Evolutionary conservation across 352 stramenopile species (phyloP).

Genomic region (Globisporangium echinulatum): DNA sequence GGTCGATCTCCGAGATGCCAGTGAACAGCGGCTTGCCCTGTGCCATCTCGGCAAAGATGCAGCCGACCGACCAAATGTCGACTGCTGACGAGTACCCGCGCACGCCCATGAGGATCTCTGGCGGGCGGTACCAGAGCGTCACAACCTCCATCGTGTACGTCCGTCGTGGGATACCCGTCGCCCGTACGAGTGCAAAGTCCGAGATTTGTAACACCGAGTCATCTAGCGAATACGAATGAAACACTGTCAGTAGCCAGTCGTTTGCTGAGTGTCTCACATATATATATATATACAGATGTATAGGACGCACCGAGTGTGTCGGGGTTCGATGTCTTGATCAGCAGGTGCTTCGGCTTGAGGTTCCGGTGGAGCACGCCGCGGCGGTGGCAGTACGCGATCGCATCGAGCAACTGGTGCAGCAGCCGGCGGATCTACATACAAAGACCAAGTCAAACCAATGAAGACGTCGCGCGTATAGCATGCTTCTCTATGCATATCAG

Average conservation of each 20-base stretch:
- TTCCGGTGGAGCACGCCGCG: slow-evolving; percentile 87
- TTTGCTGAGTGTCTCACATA: neutral
- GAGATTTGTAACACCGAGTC: slow-evolving; percentile 77
- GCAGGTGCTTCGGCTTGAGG: slow-evolving; percentile 86
- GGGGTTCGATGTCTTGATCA: slow-evolving; percentile 70
- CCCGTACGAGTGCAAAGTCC: slow-evolving; percentile 86
- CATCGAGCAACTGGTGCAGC: slow-evolving; percentile 84
- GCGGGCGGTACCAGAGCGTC: slow-evolving; percentile 88
- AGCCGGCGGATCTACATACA: slow-evolving; percentile 56
- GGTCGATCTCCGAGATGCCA: slow-evolving; percentile 75
- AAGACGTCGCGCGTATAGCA: neutral
- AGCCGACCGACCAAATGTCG: slow-evolving; percentile 94
- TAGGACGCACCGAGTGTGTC: slow-evolving; percentile 42
- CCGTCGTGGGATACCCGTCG: slow-evolving; percentile 77
- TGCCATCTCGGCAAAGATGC: slow-evolving; percentile 98
- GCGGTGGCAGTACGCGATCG: slow-evolving; percentile 84
- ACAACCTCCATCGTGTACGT: slow-evolving; percentile 90
- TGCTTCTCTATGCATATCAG: too few relatives aligned
- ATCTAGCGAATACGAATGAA: slow-evolving; percentile 16
- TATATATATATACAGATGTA: neutral
- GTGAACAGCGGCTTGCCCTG: slow-evolving; percentile 79
- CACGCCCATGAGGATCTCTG: slow-evolving; percentile 87
- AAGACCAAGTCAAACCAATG: slow-evolving; percentile 5
- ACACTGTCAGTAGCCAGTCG: neutral
- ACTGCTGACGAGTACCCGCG: slow-evolving; percentile 80